Base-by-base conservation (phyloP, 441 rosid species). In the Populus hybrid region DNA sequence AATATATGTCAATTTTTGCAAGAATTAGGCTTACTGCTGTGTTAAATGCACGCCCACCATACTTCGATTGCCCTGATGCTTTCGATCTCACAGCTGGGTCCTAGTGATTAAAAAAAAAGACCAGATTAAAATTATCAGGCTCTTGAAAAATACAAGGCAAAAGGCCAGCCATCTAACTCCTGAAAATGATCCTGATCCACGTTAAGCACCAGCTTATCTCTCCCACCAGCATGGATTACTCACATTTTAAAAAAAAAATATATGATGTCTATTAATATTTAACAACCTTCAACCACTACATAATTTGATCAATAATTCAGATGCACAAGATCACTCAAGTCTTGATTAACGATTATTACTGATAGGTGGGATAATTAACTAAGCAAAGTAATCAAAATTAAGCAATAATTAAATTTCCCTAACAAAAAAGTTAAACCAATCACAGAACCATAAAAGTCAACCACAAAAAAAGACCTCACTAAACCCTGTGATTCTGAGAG, bases 1-100 rank as follows among this genome's bases (percentile, higher is more conserved):
- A 16, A 18, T 2, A 54, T 54, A 20, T 5, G 61, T 54, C 2
- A 6, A 54, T 54, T 54, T 18, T 54, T 54, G 61, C 61, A n/a
- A 76, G 59, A 59, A 30, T 59, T 73, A 70, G 46, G 73, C 87
- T 86, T 86, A 90, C 94, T 35, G 88, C 10, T 30, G 87, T 81
- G 77, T 78, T 89, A 83, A 89, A 87, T 61, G 89, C 81, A 76
- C 92, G 90, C 34, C 90, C 91, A 35, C 87, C 79, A 73, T 74
- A 86, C 77, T 72, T 89, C 12, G 86, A 80, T 76, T 88, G 87
- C n/a, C 85, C 77, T 10, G 90, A 77, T 67, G 84, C 1, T 81
- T 89, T 89, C 42, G 80, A 88, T 83, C 87, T 83, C 36, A 81
- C 89, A 42, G 86, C 85, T 28, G 91, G 90, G 61, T 90, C 91